phyloP scores from a whole-genome alignment of 2,329 filamentous ascomycete genomes.

The Reticulascus tulasneorum region DNA sequence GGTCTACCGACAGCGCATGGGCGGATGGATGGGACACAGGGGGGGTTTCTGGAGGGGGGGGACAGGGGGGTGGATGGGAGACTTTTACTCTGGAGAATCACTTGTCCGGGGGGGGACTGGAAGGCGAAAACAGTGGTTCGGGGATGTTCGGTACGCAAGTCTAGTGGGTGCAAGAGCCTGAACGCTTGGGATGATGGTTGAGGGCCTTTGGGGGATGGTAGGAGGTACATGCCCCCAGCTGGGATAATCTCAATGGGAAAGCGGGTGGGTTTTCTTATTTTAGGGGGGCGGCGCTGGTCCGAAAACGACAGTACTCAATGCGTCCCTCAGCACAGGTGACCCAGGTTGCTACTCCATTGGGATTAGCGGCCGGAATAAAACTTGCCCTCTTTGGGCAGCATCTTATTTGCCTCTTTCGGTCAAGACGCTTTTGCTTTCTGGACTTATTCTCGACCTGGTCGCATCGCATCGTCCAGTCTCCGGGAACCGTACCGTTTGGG shows the following conservation, averaged over 20 bases:
- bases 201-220: too few species aligned
- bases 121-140: slow-evolving; percentile 6
- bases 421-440: too few species aligned
- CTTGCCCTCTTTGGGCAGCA: background rate
- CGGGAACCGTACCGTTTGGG: too few species aligned
- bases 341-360: background rate
- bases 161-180: background rate
- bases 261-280: too few species aligned
- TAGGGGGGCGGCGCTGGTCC: slow-evolving; percentile 4
- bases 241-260: too few species aligned
- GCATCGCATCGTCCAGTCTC: too few species aligned
- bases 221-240: too few species aligned
- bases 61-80: too few species aligned
- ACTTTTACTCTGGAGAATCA: too few species aligned
- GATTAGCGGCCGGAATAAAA: accelerated
- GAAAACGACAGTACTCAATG: slow-evolving; percentile 4
- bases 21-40: background rate
- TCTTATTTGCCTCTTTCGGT: background rate
- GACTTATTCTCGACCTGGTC: too few species aligned
- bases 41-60: background rate
- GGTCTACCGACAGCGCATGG: background rate
- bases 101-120: background rate
- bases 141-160: slow-evolving; percentile 9
- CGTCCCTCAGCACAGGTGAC: slow-evolving; percentile 5
- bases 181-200: too few species aligned